Conservation (phyloP, 495 filamentous ascomycete species). For the Xylaria longipes region DNA sequence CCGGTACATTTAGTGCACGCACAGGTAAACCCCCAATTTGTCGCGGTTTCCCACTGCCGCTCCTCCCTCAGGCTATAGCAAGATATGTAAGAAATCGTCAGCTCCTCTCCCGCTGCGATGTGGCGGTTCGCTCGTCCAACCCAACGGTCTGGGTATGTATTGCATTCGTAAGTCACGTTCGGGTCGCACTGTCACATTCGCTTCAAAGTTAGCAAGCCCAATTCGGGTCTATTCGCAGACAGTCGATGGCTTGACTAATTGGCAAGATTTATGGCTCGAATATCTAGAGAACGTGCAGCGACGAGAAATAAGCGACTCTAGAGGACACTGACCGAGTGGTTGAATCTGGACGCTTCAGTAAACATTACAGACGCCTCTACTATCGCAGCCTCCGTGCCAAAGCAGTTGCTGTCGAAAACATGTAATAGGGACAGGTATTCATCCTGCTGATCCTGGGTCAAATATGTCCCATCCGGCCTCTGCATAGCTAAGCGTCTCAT, state of each 20-base stretch:
- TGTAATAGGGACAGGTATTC: not conserved
- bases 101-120: constrained; percentile 10
- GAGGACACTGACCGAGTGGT: constrained; percentile 16
- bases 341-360: constrained; percentile 10
- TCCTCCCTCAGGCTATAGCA: not conserved
- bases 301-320: not conserved
- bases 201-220: not conserved
- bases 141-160: not conserved
- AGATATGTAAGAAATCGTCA: not conserved
- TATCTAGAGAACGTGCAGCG: not conserved
- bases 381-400: not conserved
- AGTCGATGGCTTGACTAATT: not conserved
- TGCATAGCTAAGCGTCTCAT: not conserved
- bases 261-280: not conserved
- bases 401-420: not conserved
- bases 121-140: not conserved
- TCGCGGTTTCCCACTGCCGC: not conserved
- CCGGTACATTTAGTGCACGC: not conserved
- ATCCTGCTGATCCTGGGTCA: not conserved
- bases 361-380: not conserved
- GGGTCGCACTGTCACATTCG: constrained; percentile 3
- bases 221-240: not conserved
- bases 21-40: not conserved
- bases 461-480: constrained; percentile 5
- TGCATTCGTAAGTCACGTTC: not conserved